Conservation (phyloP, 129 eudicot genomes). For the Dittrichia graveolens region DNA sequence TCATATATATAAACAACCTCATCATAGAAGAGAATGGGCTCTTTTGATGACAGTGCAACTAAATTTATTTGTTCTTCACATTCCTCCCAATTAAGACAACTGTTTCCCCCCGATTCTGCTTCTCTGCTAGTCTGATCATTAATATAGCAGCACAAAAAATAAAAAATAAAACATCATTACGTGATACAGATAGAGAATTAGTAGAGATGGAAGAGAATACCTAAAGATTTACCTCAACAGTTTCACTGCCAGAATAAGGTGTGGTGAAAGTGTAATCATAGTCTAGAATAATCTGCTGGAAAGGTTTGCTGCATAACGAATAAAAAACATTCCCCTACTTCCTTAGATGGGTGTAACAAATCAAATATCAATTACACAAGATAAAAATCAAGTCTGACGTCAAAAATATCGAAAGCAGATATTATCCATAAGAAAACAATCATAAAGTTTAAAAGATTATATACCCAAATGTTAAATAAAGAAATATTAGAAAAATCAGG, state of each 20-base stretch:
- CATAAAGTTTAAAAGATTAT: too few species aligned
- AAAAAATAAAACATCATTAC: neutral
- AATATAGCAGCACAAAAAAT: slow-evolving; percentile 21
- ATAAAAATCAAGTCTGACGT: too few species aligned
- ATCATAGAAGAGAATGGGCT: slow-evolving; percentile 92
- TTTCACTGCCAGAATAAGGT: slow-evolving; percentile 90
- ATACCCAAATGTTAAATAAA: too few species aligned
- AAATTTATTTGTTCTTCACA: slow-evolving; percentile 74
- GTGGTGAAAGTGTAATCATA: slow-evolving; percentile 98
- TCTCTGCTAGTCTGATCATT: slow-evolving; percentile 52
- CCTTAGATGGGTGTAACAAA: too few species aligned
- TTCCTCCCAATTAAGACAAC: slow-evolving; percentile 71
- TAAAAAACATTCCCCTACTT: slow-evolving; percentile 13
- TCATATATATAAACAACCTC: slow-evolving; percentile 51
- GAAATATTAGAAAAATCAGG: neutral
- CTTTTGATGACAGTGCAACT: slow-evolving; percentile 79
- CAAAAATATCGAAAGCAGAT: too few species aligned
- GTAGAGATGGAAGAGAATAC: slow-evolving; percentile 27
- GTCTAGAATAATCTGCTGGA: slow-evolving; percentile 84
- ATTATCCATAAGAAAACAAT: too few species aligned
- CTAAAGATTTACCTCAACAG: slow-evolving; percentile 47
- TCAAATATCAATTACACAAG: too few species aligned
- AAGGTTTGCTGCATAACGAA: slow-evolving; percentile 65
- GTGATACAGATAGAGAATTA: neutral
- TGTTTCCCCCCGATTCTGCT: slow-evolving; percentile 40